phyloP scores from a whole-genome alignment of 139 green algal genomes.

The Raphidocelis subcapitata region DNA sequence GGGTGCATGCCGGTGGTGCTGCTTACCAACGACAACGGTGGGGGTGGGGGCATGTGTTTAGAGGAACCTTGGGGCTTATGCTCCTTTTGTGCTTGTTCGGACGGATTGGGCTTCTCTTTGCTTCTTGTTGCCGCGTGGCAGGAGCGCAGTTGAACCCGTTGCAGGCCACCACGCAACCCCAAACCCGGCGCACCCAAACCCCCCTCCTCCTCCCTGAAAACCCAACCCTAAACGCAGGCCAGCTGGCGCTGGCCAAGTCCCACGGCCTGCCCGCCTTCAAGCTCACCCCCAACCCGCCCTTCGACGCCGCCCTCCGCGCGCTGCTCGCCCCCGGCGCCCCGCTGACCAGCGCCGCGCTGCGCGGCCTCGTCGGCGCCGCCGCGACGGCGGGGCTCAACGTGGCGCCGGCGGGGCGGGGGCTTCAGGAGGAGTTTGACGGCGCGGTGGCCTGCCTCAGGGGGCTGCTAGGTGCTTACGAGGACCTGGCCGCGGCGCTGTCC shows the following conservation, averaged over 20 bases:
- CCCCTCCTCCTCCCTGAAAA: too few relatives aligned
- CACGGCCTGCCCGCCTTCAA: conserved; percentile 66
- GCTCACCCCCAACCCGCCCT: background rate
- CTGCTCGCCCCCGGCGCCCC: background rate
- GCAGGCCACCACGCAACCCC: too few relatives aligned
- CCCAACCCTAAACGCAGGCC: too few relatives aligned
- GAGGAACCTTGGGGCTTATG: too few relatives aligned
- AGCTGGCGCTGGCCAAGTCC: conserved; percentile 58
- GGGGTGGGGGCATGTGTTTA: too few relatives aligned
- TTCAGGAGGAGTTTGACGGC: conserved; percentile 51
- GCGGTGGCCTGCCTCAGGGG: conserved; percentile 9
- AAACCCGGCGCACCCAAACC: too few relatives aligned
- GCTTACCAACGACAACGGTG: conserved; percentile 77
- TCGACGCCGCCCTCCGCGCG: background rate
- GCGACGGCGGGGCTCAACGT: conserved; percentile 34
- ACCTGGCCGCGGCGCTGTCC: background rate
- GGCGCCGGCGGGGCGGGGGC: conserved; percentile 25
- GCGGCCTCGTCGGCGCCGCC: background rate
- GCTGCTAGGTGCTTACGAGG: background rate
- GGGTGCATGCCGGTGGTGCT: conserved; percentile 64
- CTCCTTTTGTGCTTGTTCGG: too few relatives aligned
- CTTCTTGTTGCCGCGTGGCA: too few relatives aligned
- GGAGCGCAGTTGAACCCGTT: too few relatives aligned
- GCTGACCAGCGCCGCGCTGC: conserved; percentile 5
- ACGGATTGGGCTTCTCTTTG: too few relatives aligned